A percentile compares a stretch with the other conserved stretches of the same genome.
phyloP scores from a whole-genome alignment of 192 early-diverging fungal species.

The Entomortierella lignicola region DNA sequence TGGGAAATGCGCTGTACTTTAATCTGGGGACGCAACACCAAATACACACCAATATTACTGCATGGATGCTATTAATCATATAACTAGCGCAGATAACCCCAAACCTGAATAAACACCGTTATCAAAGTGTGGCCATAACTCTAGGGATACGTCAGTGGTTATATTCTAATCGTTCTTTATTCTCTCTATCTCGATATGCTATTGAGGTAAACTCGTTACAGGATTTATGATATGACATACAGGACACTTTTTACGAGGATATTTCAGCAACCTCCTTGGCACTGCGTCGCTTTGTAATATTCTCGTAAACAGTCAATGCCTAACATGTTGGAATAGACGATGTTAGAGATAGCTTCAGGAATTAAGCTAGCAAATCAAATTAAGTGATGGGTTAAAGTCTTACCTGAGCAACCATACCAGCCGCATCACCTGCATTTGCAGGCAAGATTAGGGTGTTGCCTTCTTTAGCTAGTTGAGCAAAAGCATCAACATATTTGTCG shows the following conservation, averaged over 20 bases:
- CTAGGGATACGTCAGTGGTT: too few relatives aligned
- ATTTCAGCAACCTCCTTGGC: not conserved
- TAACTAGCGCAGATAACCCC: not conserved
- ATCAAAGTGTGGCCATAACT: not conserved
- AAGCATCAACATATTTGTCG: conserved; percentile 97
- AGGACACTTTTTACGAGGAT: too few relatives aligned
- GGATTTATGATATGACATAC: too few relatives aligned
- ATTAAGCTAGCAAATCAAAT: too few relatives aligned
- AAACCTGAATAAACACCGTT: not conserved
- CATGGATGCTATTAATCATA: not conserved
- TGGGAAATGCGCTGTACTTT: not conserved
- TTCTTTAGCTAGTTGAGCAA: conserved; percentile 90
- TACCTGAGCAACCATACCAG: conserved; percentile 91
- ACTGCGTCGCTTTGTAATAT: conserved; percentile 54
- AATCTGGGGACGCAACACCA: not conserved
- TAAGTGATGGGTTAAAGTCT: too few relatives aligned
- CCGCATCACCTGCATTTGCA: conserved; percentile 79
- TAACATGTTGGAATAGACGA: too few relatives aligned
- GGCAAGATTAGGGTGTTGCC: conserved; percentile 92
- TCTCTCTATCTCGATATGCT: too few relatives aligned
- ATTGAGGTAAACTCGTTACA: too few relatives aligned
- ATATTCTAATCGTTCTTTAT: too few relatives aligned
- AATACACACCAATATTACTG: too few relatives aligned
- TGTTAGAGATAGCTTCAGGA: too few relatives aligned
- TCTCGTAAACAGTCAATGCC: conserved; percentile 60